A percentile compares a stretch with the other conserved stretches of the same genome.
phyloP scores from a whole-genome alignment of 257 asterid genomes.

The Linderniella brevidens region DNA sequence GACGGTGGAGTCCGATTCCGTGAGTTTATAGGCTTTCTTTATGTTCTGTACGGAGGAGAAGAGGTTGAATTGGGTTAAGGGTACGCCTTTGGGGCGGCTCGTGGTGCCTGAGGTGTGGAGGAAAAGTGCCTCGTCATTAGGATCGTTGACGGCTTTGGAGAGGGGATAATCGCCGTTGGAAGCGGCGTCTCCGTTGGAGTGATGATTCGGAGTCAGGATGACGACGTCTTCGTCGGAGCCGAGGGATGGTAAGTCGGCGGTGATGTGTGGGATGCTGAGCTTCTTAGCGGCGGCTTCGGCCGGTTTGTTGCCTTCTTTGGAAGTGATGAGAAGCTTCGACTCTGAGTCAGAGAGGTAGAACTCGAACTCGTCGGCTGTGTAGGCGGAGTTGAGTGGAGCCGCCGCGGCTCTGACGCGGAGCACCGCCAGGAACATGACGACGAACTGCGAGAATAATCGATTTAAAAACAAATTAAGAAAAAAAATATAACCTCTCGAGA shows the following conservation, averaged over 20 bases:
- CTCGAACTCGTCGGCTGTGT: constrained; percentile 87
- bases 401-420: constrained; percentile 81
- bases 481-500: background rate
- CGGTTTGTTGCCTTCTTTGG: constrained; percentile 69
- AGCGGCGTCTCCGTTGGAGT: constrained; percentile 16
- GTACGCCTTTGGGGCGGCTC: constrained; percentile 96
- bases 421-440: constrained; percentile 71
- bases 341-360: constrained; percentile 83
- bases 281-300: constrained; percentile 87
- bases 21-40: constrained; percentile 51
- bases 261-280: constrained; percentile 54
- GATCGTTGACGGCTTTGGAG: constrained; percentile 39
- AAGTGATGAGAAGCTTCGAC: constrained; percentile 54
- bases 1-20: constrained; percentile 69
- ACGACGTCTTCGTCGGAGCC: constrained; percentile 18
- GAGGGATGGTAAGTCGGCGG: constrained; percentile 31
- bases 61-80: constrained; percentile 65
- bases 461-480: background rate
- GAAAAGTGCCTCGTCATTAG: constrained; percentile 68
- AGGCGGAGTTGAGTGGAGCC: constrained; percentile 94
- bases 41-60: constrained; percentile 65
- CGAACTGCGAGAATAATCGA: constrained; percentile 27
- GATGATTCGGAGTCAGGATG: background rate
- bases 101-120: constrained; percentile 99
- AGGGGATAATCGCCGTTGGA: constrained; percentile 9